Evolutionary conservation across 2,329 filamentous ascomycete genomes (phyloP).

Genomic region (Tothia fuscella): DNA sequence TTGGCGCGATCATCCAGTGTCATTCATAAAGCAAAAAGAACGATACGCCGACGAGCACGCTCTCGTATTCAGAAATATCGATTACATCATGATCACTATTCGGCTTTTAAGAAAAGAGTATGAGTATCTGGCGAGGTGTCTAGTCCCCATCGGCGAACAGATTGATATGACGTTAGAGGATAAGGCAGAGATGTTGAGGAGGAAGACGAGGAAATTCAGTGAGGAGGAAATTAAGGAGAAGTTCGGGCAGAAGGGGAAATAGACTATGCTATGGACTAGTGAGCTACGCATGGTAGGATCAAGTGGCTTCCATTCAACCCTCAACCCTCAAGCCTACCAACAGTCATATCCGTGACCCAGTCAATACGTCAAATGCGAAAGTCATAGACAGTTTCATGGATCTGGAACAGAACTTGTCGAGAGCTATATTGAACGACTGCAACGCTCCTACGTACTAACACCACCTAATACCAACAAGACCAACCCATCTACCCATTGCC

Average conservation of each 20-base stretch:
- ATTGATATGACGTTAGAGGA: conserved; percentile 53
- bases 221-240: conserved; percentile 52
- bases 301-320: too few species aligned
- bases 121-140: conserved; percentile 50
- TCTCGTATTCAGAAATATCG: conserved; percentile 69
- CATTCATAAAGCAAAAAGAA: conserved; percentile 58
- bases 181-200: conserved; percentile 48
- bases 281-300: too few species aligned
- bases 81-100: conserved; percentile 66
- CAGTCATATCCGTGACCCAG: too few species aligned
- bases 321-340: too few species aligned
- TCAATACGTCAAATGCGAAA: too few species aligned
- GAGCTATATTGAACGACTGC: too few species aligned
- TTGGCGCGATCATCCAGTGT: conserved; percentile 68
- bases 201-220: conserved; percentile 53
- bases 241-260: conserved; percentile 32
- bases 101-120: conserved; percentile 61
- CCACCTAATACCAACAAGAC: too few species aligned
- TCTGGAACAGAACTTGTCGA: too few species aligned
- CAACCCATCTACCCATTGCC: too few species aligned
- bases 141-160: conserved; percentile 66
- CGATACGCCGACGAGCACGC: conserved; percentile 55
- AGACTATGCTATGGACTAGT: too few species aligned
- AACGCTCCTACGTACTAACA: too few species aligned
- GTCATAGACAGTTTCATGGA: too few species aligned